Evolutionary conservation across 148 eudicot species (phyloP).

Genomic region (Amaranthus hypochondriacus): DNA sequence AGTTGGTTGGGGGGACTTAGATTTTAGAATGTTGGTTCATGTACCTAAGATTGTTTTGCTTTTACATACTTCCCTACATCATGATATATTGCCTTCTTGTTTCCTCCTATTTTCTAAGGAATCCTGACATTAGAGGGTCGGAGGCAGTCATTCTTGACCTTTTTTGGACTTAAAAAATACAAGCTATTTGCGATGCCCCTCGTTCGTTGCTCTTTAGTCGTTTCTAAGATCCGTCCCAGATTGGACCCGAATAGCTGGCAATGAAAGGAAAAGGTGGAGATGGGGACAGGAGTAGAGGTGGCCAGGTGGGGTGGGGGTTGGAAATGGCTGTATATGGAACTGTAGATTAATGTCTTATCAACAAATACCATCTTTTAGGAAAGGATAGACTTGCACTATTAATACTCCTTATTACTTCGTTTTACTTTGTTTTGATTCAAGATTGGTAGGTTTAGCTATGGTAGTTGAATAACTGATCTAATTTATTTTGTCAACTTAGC

Average conservation of each 20-base stretch:
- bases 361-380: neutral
- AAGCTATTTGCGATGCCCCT: neutral
- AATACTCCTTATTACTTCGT: neutral
- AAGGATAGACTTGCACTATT: neutral
- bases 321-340: constrained; percentile 5
- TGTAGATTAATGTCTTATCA: constrained; percentile 5
- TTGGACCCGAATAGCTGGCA: constrained; percentile 16
- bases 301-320: constrained; percentile 1
- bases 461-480: constrained; percentile 8
- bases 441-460: constrained; percentile 7
- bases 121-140: neutral
- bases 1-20: neutral
- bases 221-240: neutral
- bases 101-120: neutral
- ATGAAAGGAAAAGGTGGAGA: constrained; percentile 4
- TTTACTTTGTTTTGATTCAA: neutral
- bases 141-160: too few species aligned
- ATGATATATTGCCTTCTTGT: neutral
- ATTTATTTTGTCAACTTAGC: constrained; percentile 17
- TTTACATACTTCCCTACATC: constrained; percentile 10
- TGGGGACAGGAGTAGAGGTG: neutral
- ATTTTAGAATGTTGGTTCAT: constrained; percentile 1
- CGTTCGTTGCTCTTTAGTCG: neutral
- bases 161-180: neutral
- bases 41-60: neutral